Evolutionary conservation across 176 grass and related monocot species (phyloP), one percentile per base, ranked within the genome.

Genomic region (Chloris gayana): DNA sequence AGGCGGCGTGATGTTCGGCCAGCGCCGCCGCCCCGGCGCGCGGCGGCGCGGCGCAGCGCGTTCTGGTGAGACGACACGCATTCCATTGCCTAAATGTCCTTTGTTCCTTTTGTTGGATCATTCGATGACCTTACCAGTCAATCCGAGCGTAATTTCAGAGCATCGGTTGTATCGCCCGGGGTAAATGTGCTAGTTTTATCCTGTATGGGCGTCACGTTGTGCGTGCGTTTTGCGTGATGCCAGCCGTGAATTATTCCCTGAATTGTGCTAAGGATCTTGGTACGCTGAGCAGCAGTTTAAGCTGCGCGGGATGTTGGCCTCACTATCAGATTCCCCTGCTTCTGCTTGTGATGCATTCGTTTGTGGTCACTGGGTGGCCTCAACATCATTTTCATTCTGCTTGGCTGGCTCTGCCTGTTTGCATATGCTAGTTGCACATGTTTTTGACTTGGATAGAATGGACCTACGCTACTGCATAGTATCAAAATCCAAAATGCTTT

Each of bases 101-200:
- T 82, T 83, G 79, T 60, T 75, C 29, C 39, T 31, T 59, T 53
- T 44, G 58, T 44, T 83, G 56, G 60, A 57, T 86, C 82, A 74
- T 89, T 70, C 73, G 83, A 25, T 80, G 72, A 32, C 33, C 71
- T 60, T 74, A 81, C 82, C 81, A 56, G 83, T 31, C 60, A 86
- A 79, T 90, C 73, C 26, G 75, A 31, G 73, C 62, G 73, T 70
- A 74, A 62, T 82, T 78, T 53, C 60, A 14, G 67, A 86, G 88
- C 88, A 91, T 94, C 87, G 86, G 75, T 90, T 71, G 87, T 85
- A 89, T 88, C 87, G 83, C 83, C 86, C 70, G 65, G 75, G 39
- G 71, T 87, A 81, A 84, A 86, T 62, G 51, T 75, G 72, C 56
- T 14, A 45, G 24, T 83, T 77, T 86, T 78, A 85, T 79, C 62